Evolutionary conservation across 345 rosid genomes (phyloP), one percentile per base, ranked within the genome.

Genomic region (Euphorbia tirucalli): DNA sequence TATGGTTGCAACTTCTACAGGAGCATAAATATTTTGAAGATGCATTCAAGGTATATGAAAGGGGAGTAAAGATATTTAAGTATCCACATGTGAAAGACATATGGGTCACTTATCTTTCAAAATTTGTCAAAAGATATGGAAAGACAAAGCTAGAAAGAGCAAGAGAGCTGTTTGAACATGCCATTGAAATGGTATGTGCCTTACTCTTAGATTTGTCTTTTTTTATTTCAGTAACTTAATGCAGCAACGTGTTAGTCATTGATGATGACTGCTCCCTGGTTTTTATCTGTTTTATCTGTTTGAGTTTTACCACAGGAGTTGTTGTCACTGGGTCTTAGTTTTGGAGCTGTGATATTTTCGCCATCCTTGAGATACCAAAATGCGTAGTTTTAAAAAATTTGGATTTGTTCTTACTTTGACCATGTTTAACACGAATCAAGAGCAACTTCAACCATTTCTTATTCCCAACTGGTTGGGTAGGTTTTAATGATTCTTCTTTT

Each of bases 21-120:
- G 97, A 90, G 72, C 86, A 93, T 70, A 93, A 86, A 73, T 95
- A 89, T 71, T 93, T 95, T 52, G 98, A 95, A 85, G 98, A 95
- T 86, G 99, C 99, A 74, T 95, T 95, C 85, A 95, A 90, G 86
- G 98, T 91, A 37, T 92, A 95, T 74, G 98, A 95, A 85, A 86
- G 96, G 77, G 98, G 99, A 60, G 96, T 95, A 74, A 95, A 93
- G 85, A 90, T 95, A 77, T 95, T 93, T 73, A 95, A 95, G 80
- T 89, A 95, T 74, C 99, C 99, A 31, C 99, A 93, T 56, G 99
- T 93, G 63, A 93, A 93, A 81, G 98, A 95, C 75, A 82, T 90
- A 39, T 95, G 99, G 99, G 93, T 89, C 11, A 90, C 96, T 0
- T 95, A 90, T 82, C 87, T 95, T 50, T 83, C 98, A 19, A 95